Conservation (phyloP, 2,329 filamentous ascomycete genomes). For the Xylariaceae sp. region DNA sequence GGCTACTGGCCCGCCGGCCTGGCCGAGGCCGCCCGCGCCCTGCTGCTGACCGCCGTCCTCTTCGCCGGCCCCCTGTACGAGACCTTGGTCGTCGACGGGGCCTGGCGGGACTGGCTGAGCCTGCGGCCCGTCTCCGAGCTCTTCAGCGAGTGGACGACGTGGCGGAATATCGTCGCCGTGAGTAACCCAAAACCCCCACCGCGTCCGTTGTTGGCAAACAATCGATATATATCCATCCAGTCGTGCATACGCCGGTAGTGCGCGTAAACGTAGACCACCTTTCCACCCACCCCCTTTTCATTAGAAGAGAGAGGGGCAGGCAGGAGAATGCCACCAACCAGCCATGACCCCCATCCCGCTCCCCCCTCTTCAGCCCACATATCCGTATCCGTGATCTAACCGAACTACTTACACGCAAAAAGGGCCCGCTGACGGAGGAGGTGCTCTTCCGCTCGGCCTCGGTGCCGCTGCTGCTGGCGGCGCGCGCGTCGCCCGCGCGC, state of each 20-base stretch:
- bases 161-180: conserved; percentile 82
- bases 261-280: no score
- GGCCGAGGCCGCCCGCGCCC: conserved; percentile 51
- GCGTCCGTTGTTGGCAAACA: no score
- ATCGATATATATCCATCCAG: background rate
- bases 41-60: conserved; percentile 68
- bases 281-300: no score
- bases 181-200: no score
- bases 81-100: conserved; percentile 62
- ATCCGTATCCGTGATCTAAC: no score
- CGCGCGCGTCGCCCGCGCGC: conserved; percentile 45
- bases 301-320: no score
- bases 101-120: conserved; percentile 58
- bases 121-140: conserved; percentile 49
- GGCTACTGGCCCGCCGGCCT: conserved; percentile 74
- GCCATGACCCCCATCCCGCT: no score
- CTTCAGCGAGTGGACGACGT: conserved; percentile 68
- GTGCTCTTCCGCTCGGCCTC: conserved; percentile 85
- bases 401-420: no score
- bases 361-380: no score
- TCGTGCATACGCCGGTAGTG: no score
- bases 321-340: no score
- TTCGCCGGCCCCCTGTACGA: conserved; percentile 85
- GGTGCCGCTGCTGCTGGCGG: conserved; percentile 72
- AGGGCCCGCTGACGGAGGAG: conserved; percentile 89